A percentile compares a stretch with the other conserved stretches of the same genome.
These are phyloP conservation scores for Phytophthora cajani DNA, from an alignment of 352 stramenopile genomes.

Conservation along the genomic window DNA sequence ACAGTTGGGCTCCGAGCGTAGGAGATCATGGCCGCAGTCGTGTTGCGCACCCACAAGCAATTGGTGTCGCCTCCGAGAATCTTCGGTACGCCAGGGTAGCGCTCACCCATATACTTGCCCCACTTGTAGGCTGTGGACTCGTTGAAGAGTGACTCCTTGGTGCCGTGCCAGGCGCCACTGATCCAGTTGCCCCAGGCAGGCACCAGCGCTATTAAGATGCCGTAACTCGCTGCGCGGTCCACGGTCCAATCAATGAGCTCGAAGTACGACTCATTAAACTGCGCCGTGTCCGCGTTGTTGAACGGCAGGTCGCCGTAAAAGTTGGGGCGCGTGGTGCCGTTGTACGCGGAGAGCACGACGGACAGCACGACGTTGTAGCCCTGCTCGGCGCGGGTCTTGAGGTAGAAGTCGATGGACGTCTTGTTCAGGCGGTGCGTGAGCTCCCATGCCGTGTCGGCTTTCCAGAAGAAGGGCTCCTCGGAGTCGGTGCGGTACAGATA, in stretches of 20 bases:
- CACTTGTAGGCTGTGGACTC: slow-evolving; percentile 29
- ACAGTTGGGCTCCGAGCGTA: slow-evolving; percentile 1
- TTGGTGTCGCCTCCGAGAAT: slow-evolving; percentile 30
- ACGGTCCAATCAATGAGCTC: slow-evolving; percentile 33
- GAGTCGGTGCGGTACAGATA: slow-evolving; percentile 28
- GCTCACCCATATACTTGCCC: slow-evolving; percentile 24
- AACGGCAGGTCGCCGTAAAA: slow-evolving; percentile 38
- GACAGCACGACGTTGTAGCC: slow-evolving; percentile 30
- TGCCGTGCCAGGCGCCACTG: slow-evolving; percentile 27
- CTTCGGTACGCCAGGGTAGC: slow-evolving; percentile 30
- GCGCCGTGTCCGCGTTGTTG: slow-evolving; percentile 33
- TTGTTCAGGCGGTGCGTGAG: slow-evolving; percentile 36
- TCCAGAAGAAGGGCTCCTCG: slow-evolving; percentile 29
- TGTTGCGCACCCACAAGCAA: slow-evolving; percentile 30
- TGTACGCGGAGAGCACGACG: slow-evolving; percentile 25
- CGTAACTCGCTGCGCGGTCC: slow-evolving; percentile 27
- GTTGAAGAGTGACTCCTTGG: slow-evolving; percentile 21
- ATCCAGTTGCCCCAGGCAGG: slow-evolving; percentile 34
- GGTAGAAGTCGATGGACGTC: slow-evolving; percentile 38
- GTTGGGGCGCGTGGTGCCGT: slow-evolving; percentile 32
- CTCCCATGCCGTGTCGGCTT: slow-evolving; percentile 36
- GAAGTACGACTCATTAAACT: slow-evolving; percentile 38
- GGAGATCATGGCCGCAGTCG: slow-evolving; percentile 2
- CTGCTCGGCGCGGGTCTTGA: slow-evolving; percentile 28
- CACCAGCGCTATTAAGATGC: slow-evolving; percentile 25